A percentile compares a stretch with the other conserved stretches of the same genome.
Evolutionary conservation across 805 yeast genomes (phyloP).

Genomic region (Soucietia sequanensis): DNA sequence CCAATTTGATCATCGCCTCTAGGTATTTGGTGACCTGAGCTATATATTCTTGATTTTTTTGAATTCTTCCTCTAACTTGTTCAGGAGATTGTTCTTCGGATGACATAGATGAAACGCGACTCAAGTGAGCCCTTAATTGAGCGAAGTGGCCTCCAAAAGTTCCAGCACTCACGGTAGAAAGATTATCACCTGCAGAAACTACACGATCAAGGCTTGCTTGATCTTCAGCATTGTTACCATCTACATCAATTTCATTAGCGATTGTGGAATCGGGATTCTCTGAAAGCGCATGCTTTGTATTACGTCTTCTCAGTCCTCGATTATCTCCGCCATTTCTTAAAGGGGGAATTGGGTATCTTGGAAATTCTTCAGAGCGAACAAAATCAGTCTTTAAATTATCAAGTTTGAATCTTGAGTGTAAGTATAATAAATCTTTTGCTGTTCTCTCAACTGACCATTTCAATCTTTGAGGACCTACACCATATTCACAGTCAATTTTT

Average conservation of each 20-base stretch:
- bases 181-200: conserved; percentile 19
- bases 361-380: conserved; percentile 41
- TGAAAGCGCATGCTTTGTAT: not conserved
- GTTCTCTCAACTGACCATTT: conserved; percentile 79
- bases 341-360: conserved; percentile 45
- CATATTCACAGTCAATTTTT: conserved; percentile 82
- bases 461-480: conserved; percentile 74
- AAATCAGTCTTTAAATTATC: conserved; percentile 35
- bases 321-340: conserved; percentile 14
- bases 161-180: conserved; percentile 16
- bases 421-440: conserved; percentile 64
- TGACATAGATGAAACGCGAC: conserved; percentile 20
- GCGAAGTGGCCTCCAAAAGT: conserved; percentile 25
- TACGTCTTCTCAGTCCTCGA: not conserved
- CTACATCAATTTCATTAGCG: conserved; percentile 1
- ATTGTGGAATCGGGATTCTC: not conserved
- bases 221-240: not conserved
- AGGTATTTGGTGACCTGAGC: conserved; percentile 65
- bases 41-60: conserved; percentile 38
- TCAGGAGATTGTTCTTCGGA: conserved; percentile 30
- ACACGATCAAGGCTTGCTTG: conserved; percentile 6
- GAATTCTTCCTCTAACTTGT: conserved; percentile 19
- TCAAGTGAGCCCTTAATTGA: conserved; percentile 28
- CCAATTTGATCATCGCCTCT: conserved; percentile 53
- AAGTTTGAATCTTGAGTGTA: conserved; percentile 68